A percentile compares a stretch with the other conserved stretches of the same genome.
phyloP scores from a whole-genome alignment of 257 asterid genomes.

The Plectranthus barbatus region DNA sequence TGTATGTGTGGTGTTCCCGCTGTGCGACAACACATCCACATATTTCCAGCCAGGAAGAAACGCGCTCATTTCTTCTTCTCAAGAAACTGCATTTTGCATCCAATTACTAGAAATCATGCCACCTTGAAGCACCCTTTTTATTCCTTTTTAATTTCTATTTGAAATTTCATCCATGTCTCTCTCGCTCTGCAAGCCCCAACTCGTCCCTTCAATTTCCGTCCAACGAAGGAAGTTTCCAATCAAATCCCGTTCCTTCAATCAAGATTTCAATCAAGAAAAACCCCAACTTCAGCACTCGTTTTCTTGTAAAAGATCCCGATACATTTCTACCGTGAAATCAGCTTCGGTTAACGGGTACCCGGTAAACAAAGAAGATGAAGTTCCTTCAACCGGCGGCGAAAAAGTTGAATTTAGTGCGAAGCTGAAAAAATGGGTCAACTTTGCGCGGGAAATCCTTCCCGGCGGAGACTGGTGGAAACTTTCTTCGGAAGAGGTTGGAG shows the following conservation, averaged over 20 bases:
- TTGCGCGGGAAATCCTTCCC: slow-evolving; percentile 42
- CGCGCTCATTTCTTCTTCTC: too few species aligned
- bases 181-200: slow-evolving; percentile 27
- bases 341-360: slow-evolving; percentile 57
- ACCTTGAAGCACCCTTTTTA: not conserved
- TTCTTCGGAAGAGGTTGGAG: slow-evolving; percentile 41
- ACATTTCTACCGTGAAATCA: slow-evolving; percentile 33
- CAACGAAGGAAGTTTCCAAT: slow-evolving; percentile 11
- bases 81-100: not conserved
- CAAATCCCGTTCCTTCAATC: not conserved
- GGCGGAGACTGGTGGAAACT: slow-evolving; percentile 96
- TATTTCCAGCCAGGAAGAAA: too few species aligned
- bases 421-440: slow-evolving; percentile 44
- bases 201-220: slow-evolving; percentile 23
- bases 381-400: too few species aligned
- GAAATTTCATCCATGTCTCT: slow-evolving; percentile 27
- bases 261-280: slow-evolving; percentile 12
- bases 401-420: too few species aligned
- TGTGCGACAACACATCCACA: not conserved
- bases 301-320: slow-evolving; percentile 16
- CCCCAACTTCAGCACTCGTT: slow-evolving; percentile 15
- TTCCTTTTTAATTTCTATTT: too few species aligned
- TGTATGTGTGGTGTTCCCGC: not conserved
- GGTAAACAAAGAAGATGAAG: slow-evolving; percentile 18
- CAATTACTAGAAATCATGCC: not conserved